A percentile compares a stretch with the other conserved stretches of the same genome.
These are phyloP conservation scores for Spathaspora passalidarum DNA, from an alignment of 805 yeast species.

Conservation along the genomic window DNA sequence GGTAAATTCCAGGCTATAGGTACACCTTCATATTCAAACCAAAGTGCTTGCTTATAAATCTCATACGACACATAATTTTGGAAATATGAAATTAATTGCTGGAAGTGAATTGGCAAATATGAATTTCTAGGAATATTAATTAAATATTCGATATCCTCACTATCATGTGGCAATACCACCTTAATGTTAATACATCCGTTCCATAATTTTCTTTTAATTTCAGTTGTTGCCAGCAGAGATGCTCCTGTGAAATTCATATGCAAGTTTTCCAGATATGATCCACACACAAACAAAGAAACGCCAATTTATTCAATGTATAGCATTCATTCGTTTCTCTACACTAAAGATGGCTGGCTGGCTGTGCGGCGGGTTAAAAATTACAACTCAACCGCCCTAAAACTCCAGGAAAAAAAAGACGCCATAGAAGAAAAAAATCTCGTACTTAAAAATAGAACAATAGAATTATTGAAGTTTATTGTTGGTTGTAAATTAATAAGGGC, in stretches of 20 bases:
- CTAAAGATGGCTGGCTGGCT: no score
- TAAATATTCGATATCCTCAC: constrained; percentile 16
- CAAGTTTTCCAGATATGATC: neutral
- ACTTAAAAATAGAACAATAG: neutral
- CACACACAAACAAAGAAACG: neutral
- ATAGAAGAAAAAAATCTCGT: neutral
- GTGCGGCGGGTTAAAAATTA: no score
- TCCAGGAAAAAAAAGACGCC: neutral
- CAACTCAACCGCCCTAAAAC: no score
- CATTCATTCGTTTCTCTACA: no score
- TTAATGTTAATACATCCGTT: constrained; percentile 49
- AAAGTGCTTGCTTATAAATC: constrained; percentile 29
- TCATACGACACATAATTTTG: constrained; percentile 17
- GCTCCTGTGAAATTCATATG: neutral
- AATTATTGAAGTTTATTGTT: neutral
- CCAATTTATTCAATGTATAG: no score
- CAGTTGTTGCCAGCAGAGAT: constrained; percentile 6
- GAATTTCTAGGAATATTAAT: constrained; percentile 40
- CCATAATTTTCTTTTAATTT: constrained; percentile 47
- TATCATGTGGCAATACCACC: constrained; percentile 27
- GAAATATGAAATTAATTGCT: constrained; percentile 37
- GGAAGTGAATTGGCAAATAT: constrained; percentile 48
- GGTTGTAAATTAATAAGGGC: neutral
- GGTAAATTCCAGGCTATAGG: constrained; percentile 81
- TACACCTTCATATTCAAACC: constrained; percentile 65